Conservation (phyloP, 371 early-diverging fungal genomes). For the Mucor piriformis region DNA sequence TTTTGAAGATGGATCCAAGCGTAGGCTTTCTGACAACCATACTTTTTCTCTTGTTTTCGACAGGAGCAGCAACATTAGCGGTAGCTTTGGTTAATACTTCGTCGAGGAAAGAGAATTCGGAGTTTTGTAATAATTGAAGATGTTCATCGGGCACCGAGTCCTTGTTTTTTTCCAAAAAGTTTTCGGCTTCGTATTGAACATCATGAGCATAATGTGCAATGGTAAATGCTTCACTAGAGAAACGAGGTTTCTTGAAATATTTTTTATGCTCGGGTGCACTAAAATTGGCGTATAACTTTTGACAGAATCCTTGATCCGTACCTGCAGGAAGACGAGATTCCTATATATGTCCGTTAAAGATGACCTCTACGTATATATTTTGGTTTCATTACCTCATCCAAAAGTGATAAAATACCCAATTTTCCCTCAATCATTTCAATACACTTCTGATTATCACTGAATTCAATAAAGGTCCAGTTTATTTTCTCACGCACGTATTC, state of each 20-base stretch:
- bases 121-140: conserved; percentile 69
- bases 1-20: conserved; percentile 74
- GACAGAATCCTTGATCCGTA: conserved; percentile 77
- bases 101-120: conserved; percentile 74
- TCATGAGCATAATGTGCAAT: conserved; percentile 92
- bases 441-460: conserved; percentile 98
- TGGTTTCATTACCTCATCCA: conserved; percentile 82
- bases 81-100: conserved; percentile 69
- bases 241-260: conserved; percentile 90
- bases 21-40: conserved; percentile 78
- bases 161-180: conserved; percentile 98
- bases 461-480: conserved; percentile 91
- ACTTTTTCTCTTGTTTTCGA: conserved; percentile 45
- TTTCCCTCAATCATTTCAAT: conserved; percentile 97
- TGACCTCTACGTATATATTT: no score
- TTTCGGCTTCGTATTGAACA: conserved; percentile 89
- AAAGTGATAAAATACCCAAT: conserved; percentile 90
- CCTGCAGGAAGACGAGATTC: conserved; percentile 92
- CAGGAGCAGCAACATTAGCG: conserved; percentile 39
- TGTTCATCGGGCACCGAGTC: conserved; percentile 97
- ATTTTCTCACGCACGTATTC: conserved; percentile 94
- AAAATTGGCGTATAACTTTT: conserved; percentile 87
- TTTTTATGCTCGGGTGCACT: conserved; percentile 65
- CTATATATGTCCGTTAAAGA: conserved; percentile 7
- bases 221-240: conserved; percentile 80